Conservation (phyloP, 225 moss, liverwort and hornwort species). For the Marchantia polymorpha region DNA sequence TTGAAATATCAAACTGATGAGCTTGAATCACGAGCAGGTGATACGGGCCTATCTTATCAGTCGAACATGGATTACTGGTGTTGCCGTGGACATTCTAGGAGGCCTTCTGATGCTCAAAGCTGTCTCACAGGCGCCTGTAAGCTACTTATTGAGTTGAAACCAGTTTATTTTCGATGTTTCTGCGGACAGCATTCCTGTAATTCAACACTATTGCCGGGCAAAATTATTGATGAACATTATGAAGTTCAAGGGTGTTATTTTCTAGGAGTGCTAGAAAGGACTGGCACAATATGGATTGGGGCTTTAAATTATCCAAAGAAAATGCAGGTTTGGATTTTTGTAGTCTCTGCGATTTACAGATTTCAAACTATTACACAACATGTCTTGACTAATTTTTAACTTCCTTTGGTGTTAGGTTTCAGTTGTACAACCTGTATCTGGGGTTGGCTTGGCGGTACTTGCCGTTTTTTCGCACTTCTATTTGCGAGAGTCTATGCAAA, state of each 20-base stretch:
- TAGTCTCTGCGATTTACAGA: too few species aligned
- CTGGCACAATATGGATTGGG: too few species aligned
- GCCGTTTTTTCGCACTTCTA: constrained; percentile 96
- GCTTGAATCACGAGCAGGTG: constrained; percentile 50
- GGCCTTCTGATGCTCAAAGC: constrained; percentile 94
- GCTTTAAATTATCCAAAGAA: too few species aligned
- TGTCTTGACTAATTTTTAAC: not conserved
- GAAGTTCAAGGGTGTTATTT: too few species aligned
- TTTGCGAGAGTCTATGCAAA: constrained; percentile 94
- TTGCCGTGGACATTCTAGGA: constrained; percentile 74
- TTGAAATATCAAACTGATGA: not conserved
- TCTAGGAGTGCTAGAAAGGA: too few species aligned
- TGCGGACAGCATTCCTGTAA: not conserved
- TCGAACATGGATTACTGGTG: constrained; percentile 83
- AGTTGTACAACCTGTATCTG: constrained; percentile 93
- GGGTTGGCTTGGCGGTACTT: constrained; percentile 91
- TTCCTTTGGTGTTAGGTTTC: constrained; percentile 54
- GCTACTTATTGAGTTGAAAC: constrained; percentile 24
- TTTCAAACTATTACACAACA: not conserved
- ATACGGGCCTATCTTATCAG: constrained; percentile 72
- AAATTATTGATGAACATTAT: too few species aligned
- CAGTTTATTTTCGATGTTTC: too few species aligned
- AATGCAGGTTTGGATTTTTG: too few species aligned
- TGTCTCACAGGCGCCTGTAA: constrained; percentile 97
- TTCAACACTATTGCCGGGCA: not conserved